Percentiles rank a stretch among this genome's conserved stretches.
Conservation (phyloP, 495 filamentous ascomycete species). For the Lichenothelia convexa region DNA sequence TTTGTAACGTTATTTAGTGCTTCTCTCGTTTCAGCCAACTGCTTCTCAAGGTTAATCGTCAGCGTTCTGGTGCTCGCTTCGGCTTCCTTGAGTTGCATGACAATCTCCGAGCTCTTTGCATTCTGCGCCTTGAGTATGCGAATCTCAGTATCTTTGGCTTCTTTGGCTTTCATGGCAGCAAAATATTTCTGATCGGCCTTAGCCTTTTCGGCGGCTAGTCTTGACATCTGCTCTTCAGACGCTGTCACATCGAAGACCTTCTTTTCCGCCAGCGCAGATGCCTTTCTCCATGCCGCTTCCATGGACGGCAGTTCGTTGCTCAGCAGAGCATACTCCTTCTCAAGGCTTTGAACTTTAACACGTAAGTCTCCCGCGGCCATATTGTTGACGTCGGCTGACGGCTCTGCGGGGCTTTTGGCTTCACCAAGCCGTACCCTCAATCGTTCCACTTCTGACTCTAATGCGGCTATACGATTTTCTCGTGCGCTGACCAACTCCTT, state of each 20-base stretch:
- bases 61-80: constrained; percentile 42
- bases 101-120: constrained; percentile 78
- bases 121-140: constrained; percentile 63
- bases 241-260: constrained; percentile 60
- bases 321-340: constrained; percentile 63
- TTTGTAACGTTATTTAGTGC: constrained; percentile 43
- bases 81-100: constrained; percentile 78
- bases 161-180: constrained; percentile 80
- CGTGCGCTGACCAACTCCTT: constrained; percentile 62
- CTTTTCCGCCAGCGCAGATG: constrained; percentile 61
- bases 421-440: constrained; percentile 36
- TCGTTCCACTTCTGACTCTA: constrained; percentile 68
- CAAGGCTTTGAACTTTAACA: constrained; percentile 49
- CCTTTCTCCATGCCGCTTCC: constrained; percentile 72
- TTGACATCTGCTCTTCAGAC: constrained; percentile 59
- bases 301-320: constrained; percentile 73
- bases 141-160: constrained; percentile 59
- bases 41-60: constrained; percentile 76
- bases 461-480: constrained; percentile 51
- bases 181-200: constrained; percentile 98
- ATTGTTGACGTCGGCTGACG: constrained; percentile 31
- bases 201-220: constrained; percentile 68
- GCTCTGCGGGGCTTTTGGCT: constrained; percentile 20
- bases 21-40: constrained; percentile 62
- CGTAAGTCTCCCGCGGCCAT: constrained; percentile 50